A percentile compares a stretch with the other conserved stretches of the same genome.
Evolutionary conservation across 495 filamentous ascomycete species (phyloP).

Genomic region (Aspergillus nanangensis): DNA sequence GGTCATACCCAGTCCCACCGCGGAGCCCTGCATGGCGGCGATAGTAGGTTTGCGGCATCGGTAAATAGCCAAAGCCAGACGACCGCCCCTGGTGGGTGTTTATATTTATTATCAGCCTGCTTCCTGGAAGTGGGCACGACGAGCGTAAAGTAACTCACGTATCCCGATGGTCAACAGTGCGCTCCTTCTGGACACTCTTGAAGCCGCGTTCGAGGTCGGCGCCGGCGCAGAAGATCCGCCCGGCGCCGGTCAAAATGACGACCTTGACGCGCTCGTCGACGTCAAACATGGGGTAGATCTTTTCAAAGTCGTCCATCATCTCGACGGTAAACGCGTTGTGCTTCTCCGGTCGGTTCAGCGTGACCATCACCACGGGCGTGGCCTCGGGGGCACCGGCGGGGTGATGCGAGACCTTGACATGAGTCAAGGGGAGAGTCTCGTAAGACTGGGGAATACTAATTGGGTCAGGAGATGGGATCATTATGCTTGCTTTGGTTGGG

Average conservation of each 20-base stretch:
- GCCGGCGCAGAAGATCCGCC: constrained; percentile 53
- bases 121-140: background rate
- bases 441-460: constrained; percentile 12
- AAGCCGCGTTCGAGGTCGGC: constrained; percentile 41
- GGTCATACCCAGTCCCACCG: constrained; percentile 60
- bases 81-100: constrained; percentile 8
- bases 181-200: constrained; percentile 17
- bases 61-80: constrained; percentile 51
- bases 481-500: background rate
- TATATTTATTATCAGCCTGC: background rate
- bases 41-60: constrained; percentile 58
- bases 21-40: constrained; percentile 55
- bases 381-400: constrained; percentile 33
- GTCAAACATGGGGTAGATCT: constrained; percentile 44
- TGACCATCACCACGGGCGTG: constrained; percentile 46
- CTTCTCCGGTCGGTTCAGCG: constrained; percentile 46
- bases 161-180: constrained; percentile 8
- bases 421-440: constrained; percentile 27
- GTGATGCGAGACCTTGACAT: constrained; percentile 46
- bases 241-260: constrained; percentile 47
- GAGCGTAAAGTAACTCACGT: background rate
- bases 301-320: constrained; percentile 46
- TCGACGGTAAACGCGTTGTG: constrained; percentile 51
- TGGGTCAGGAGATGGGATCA: background rate
- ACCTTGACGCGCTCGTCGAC: constrained; percentile 46